Percentiles rank a stretch among this genome's conserved stretches.
Evolutionary conservation across 2,329 filamentous ascomycete species (phyloP).

Genomic region (Hypoxylon sp.): DNA sequence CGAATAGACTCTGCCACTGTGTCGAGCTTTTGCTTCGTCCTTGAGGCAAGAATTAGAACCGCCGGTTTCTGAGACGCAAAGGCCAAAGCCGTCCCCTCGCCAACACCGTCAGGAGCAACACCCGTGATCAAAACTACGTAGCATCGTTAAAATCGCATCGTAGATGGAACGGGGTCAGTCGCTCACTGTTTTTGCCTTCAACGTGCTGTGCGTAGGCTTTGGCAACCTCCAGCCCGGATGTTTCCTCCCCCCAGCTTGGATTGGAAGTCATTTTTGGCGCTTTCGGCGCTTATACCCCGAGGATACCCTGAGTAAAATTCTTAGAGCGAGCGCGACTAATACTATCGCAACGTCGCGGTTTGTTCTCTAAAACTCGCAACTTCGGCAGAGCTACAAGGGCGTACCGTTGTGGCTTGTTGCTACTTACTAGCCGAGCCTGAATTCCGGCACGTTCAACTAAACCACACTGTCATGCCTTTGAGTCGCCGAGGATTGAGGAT

Average conservation of each 20-base stretch:
- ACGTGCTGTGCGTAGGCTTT: slow-evolving; percentile 49
- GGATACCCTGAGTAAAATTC: neutral
- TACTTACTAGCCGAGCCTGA: slow-evolving; percentile 28
- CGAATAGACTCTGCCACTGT: slow-evolving; percentile 58
- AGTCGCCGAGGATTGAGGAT: slow-evolving; percentile 20
- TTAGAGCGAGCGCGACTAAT: neutral
- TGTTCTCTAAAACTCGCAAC: slow-evolving; percentile 3
- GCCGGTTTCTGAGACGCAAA: slow-evolving; percentile 62
- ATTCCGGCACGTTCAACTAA: slow-evolving; percentile 23
- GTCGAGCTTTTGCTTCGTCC: slow-evolving; percentile 60
- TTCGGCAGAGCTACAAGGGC: neutral
- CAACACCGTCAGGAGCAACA: slow-evolving; percentile 60
- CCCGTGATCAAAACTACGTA: slow-evolving; percentile 60
- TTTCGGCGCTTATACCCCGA: neutral
- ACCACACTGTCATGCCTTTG: slow-evolving; percentile 7
- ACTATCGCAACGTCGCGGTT: neutral
- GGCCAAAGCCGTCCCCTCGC: slow-evolving; percentile 58
- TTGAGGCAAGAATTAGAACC: slow-evolving; percentile 62
- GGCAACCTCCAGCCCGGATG: slow-evolving; percentile 57
- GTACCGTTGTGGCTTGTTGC: neutral
- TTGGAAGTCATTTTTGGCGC: slow-evolving; percentile 50
- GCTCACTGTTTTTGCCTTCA: slow-evolving; percentile 50
- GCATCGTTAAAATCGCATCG: slow-evolving; percentile 14
- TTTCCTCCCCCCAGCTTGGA: slow-evolving; percentile 51
- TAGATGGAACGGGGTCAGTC: slow-evolving; percentile 11